Evolutionary conservation across 176 grass and related monocot species (phyloP).

Genomic region (Dactylis glomerata): DNA sequence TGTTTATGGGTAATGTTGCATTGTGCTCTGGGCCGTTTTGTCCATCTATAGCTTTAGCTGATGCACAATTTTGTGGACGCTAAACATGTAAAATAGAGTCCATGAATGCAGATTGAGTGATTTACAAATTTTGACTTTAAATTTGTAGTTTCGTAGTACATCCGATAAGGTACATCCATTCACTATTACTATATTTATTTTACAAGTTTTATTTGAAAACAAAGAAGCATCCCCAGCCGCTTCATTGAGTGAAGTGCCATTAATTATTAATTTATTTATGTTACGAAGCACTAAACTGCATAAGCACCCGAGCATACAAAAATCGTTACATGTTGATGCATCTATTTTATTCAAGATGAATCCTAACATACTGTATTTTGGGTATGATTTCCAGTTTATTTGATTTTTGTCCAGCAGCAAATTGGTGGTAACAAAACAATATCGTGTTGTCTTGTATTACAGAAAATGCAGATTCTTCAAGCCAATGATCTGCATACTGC

Average conservation of each 20-base stretch:
- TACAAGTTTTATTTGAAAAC: not conserved
- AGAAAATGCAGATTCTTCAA: slow-evolving; percentile 69
- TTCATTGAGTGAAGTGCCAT: not conserved
- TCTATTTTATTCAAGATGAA: not conserved
- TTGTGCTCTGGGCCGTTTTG: not conserved
- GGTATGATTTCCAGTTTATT: not conserved
- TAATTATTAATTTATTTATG: not conserved
- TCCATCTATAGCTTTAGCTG: not conserved
- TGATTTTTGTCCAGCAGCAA: not conserved
- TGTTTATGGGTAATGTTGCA: not conserved
- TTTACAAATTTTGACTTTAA: not conserved
- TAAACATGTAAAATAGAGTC: not conserved
- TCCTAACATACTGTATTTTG: not conserved
- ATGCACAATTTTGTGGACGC: not conserved
- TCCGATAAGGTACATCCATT: not conserved
- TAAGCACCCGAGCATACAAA: not conserved
- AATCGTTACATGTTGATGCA: not conserved
- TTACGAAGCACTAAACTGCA: not conserved
- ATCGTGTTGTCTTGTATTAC: slow-evolving; percentile 2
- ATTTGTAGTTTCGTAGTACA: not conserved
- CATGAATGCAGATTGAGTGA: not conserved
- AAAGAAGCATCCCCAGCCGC: not conserved
- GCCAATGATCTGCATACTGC: slow-evolving; percentile 63
- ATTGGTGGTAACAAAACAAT: slow-evolving; percentile 1
- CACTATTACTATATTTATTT: not conserved